Evolutionary conservation across 1,139 yeast genomes (phyloP), one percentile per base, ranked within the genome.

Genomic region (Sugiyamaella japonica): DNA sequence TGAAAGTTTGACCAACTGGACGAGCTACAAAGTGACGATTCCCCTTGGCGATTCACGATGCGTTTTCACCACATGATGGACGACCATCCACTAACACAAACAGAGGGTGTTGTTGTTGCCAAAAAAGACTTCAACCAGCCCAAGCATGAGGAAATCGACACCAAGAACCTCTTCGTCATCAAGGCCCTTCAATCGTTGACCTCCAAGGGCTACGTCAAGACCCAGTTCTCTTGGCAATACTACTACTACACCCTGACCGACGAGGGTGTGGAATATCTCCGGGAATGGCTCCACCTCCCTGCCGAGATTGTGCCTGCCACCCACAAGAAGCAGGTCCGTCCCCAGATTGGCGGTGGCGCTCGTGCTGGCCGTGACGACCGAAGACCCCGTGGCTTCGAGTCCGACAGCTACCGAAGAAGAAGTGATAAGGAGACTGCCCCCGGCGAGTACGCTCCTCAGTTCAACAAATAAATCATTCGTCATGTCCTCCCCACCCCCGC

Each of bases 181-280:
- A 93, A 93, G 88, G 98, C 99, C 75, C 86, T 93, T 79, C 99
- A 93, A 84, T 91, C 98, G 65, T 88, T 93, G 79, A 90, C 96
- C 76, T 93, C 99, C 69, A 90, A 86, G 82, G 99, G 99, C 78
- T 93, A 75, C 85, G 98, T 93, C 80, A 90, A 91, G 89, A 93
- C 99, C 73, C 98, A 91, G 82, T 93, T 93, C 87, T 93, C 99
- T 73, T 93, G 99, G 99, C 97, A 91, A 87, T 89, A 89, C 86
- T 95, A 93, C 84, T 95, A 93, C 96, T 95, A 95, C 95, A 90
- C 99, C 84, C 89, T 95, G 78, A 93, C 98, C 76, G 98, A 95
- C 77, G 97, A 89, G 81, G 99, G 99, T 85, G 95, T 95, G 67
- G 97, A 90, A 76, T 93, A 83, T 88, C 88, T 93, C 77, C 89